Evolutionary conservation across 306 rosid genomes (phyloP), one percentile per base, ranked within the genome.

Genomic region (Trichosanthes cucumerina): DNA sequence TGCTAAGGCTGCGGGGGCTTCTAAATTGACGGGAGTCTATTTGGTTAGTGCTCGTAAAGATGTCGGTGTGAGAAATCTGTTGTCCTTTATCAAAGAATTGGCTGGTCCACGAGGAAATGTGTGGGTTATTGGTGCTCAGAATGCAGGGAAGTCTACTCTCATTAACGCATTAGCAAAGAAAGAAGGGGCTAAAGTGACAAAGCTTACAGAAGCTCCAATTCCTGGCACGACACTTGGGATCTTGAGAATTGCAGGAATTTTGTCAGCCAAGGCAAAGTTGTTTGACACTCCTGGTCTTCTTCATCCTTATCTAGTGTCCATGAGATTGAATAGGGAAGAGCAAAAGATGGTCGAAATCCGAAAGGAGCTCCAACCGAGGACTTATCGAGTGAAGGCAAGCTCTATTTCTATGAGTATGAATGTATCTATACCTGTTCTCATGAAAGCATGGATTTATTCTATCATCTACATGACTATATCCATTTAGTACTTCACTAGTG

Each of bases 91-190:
- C 44, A 94, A 92, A 83, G 81, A 83, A 71, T 87, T 89, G 85
- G 90, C 95, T 63, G 98, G 98, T 78, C 98, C 98, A 73, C 96
- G 98, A 7, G 98, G 97, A 62, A 92, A 89, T 83, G 97, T 94
- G 81, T 94, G 98, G 98, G 97, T 94, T 13, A 88, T 94, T 78
- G 96, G 98, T 26, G 90, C 98, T 82, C 96, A 94, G 79, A 94
- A 94, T 86, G 98, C 98, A 5, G 98, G 98, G 81, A 92, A 94
- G 85, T 94, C 98, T 84, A 94, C 98, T 53, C 84, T 94, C 19
- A 92, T 94, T 83, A 94, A 94, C 78, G 87, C 90, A 9, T 47
- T 89, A 19, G 90, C 96, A 6, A 94, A 92, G 90, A 94, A 90
- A 85, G 89, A 87, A 87, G 89, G 95, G 49, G 96, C 91, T 39